Evolutionary conservation across 2,329 filamentous ascomycete genomes (phyloP), one percentile per base, ranked within the genome.

Genomic region (Fusarium acutatum): DNA sequence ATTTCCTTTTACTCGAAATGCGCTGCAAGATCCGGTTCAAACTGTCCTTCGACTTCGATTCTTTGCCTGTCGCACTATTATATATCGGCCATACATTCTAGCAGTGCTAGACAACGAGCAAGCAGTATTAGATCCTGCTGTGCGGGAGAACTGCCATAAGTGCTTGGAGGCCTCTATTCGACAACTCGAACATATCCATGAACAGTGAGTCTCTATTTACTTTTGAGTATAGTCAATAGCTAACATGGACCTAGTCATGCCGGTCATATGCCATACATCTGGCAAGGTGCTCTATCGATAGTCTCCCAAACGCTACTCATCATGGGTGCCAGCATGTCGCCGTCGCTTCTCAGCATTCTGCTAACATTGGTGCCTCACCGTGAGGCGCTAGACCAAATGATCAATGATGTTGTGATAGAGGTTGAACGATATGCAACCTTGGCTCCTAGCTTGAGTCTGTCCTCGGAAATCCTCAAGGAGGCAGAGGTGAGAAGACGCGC

Each of bases 51-150:
- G 94, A 50, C 85, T 96, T 68, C 89, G 94, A 35, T 96, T 96
- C 83, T 95, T 94, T 80, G 94, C 94, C 46, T 96, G 94, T 81
- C 91, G 93, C 64, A 96, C 93, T 32, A 95, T 96, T 77, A 96
- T 96, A 73, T 96, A 94, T 83, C 88, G 94, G 34, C 94, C 94
- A 1, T 96, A 96, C 80, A 93, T 96, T 69, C 85, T 95, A 66
- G 92, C 93, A 17, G 93, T 95, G 5, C 83, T 96, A 28, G 91
- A 95, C 78, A 94, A 95, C 69, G 93, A 95, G 77, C 90, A 90
- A 73, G 88, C 92, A 28, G 89, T 92, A 20, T 81, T 92, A 76
- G 93, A 96, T 81, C 90, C 89, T 17, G 87, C 89, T 17, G 93
- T 96, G 56, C 89, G 92, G 73, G 93, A 94, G 56, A 93, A 92